Evolutionary conservation across 768 basidiomycete species (phyloP), one percentile per base, ranked within the genome.

Genomic region (Sporobolomyces roseus): DNA sequence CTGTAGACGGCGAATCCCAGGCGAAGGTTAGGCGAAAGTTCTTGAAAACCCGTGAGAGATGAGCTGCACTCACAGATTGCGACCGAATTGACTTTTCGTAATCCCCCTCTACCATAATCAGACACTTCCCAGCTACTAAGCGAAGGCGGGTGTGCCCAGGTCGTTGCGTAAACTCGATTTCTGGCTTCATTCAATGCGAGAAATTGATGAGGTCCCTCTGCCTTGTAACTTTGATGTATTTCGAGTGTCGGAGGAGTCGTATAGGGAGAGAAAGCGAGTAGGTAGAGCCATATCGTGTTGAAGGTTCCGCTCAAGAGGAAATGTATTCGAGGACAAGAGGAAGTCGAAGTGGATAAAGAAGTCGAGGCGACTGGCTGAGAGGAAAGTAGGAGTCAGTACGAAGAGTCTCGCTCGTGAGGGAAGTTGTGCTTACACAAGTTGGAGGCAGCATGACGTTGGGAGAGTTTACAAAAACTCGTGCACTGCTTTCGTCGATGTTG

Each of bases 131-230:
- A 77, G 54, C 69, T 70, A 32, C 74, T 74, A 53, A 77, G 25
- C 14, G 53, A 67, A 32, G 76, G 68, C 2, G 61, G 61, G n/a
- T 64, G 71, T 30, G 64, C 70, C 76, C 76, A 77, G 3, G 75
- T 75, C 16, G 76, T 77, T 10, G 74, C 76, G 41, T 75, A 77
- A 23, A 74, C 66, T 17, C 29, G 27, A 16, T 60, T 54, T n/a
- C 72, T 53, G 4, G 64, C 61, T 14, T 66, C 61, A 38, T 62
- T 64, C 41, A 73, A 50, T 0, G 75, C 75, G 17, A 75, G 61
- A 68, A 74, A 77, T 61, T 77, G 76, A 51, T 77, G 75, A 5
- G 76, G 73, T 1, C 76, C 76, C 16, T 77, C 68, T 13, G 68
- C 76, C 17, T 56, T 46, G 52, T 68, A 43, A 33, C 53, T 63